Evolutionary conservation across 139 green algal species (phyloP), one percentile per base, ranked within the genome.

Genomic region (Chlorella vulgaris): DNA sequence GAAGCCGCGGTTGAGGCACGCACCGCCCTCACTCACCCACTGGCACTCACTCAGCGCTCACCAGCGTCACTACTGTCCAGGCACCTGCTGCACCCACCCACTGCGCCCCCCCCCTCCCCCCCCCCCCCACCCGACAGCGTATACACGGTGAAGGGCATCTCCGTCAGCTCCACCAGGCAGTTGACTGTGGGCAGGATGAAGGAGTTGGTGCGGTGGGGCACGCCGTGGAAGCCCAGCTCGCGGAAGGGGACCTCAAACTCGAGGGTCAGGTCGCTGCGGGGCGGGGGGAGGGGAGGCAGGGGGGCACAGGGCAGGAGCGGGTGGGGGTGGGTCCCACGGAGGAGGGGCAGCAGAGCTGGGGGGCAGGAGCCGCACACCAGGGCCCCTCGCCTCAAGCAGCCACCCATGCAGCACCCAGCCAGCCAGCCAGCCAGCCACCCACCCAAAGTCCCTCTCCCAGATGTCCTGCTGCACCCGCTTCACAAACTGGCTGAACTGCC

Each of bases 171-270:
- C 75, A 98, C 94, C 82, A 99, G 89, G 88, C 96, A 99, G 88
- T 99, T 97, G 51, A 98, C 94, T 2, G 95, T 97, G 65, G 97
- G 97, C 85, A 99, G 91, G 68, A 98, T 88, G 80, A 94, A 93
- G 53, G 82, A 88, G 31, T 91, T 97, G n/a, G 78, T 84, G 24
- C 86, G 82, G 89, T 92, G 83, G 10, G 96, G 95, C 60, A 98
- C 95, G 5, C 97, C 97, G 47, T 93, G 71, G 89, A 99, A 99
- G 4, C 90, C 95, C 21, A 99, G 91, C 74, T 99, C 94, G 33
- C 95, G 90, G 89, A 98, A 99, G 7, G 97, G 97, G 26, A 98
- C 92, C 89, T 99, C 96, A 87, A 98, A 99, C 90, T 99, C 97
- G 39, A 99, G 89, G 58, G 94, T 86, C 42, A 98, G 82, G 33